A percentile compares a stretch with the other conserved stretches of the same genome.
Conservation (phyloP, 805 yeast genomes). For the Teunomyces barrocoloradensis region DNA sequence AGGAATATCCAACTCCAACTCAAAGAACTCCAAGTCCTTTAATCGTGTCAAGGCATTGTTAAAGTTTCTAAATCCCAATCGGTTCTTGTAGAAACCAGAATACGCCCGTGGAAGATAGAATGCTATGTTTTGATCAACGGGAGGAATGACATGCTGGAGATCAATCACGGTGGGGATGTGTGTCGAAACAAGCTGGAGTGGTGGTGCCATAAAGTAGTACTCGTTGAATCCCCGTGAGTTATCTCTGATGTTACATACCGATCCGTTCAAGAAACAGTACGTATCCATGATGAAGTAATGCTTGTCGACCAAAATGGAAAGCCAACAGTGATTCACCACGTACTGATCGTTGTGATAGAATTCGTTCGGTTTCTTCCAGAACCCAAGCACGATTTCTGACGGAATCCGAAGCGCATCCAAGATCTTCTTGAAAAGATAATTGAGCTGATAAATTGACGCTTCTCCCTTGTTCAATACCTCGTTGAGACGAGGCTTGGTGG, state of each 20-base stretch:
- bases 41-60: constrained; percentile 75
- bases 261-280: constrained; percentile 33
- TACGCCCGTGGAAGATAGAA: constrained; percentile 82
- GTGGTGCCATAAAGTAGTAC: constrained; percentile 77
- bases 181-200: constrained; percentile 71
- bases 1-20: constrained; percentile 73
- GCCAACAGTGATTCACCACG: constrained; percentile 83
- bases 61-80: constrained; percentile 58
- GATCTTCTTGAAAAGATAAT: constrained; percentile 71
- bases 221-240: constrained; percentile 33
- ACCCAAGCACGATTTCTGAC: constrained; percentile 77
- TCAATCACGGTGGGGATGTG: constrained; percentile 80
- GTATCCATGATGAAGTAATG: constrained; percentile 79
- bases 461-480: constrained; percentile 46
- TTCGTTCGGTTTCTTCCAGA: constrained; percentile 74
- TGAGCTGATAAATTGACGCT: constrained; percentile 70
- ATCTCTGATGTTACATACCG: constrained; percentile 30
- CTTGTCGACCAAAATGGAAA: constrained; percentile 69
- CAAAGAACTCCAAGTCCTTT: constrained; percentile 73
- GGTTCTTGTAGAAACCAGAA: constrained; percentile 68
- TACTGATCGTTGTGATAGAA: constrained; percentile 49
- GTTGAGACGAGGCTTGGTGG: constrained; percentile 38
- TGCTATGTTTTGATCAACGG: constrained; percentile 74
- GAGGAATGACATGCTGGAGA: constrained; percentile 85
- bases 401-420: constrained; percentile 68